Evolutionary conservation across 2,329 filamentous ascomycete species (phyloP).

Genomic region (Sclerotiophoma versabilis): DNA sequence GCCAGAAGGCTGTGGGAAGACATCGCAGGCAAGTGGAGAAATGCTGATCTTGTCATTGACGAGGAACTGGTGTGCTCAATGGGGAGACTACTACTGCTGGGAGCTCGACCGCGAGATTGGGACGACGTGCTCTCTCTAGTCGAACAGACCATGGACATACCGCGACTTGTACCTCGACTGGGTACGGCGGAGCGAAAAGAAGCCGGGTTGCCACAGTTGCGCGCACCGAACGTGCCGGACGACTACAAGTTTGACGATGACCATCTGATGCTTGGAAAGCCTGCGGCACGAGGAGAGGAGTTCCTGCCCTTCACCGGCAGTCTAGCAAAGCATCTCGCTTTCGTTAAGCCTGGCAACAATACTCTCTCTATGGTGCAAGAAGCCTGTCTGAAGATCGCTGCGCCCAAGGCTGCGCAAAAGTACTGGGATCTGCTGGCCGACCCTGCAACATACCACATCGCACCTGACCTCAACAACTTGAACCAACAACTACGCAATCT

Average conservation of each 20-base stretch:
- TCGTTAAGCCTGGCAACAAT: slow-evolving; percentile 59
- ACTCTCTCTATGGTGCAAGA: slow-evolving; percentile 74
- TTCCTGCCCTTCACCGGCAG: slow-evolving; percentile 41
- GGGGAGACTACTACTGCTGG: slow-evolving; percentile 76
- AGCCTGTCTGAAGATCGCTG: slow-evolving; percentile 66
- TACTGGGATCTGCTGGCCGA: slow-evolving; percentile 81
- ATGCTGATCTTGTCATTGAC: slow-evolving; percentile 74
- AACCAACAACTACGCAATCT: slow-evolving; percentile 72
- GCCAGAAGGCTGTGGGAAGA: slow-evolving; percentile 83
- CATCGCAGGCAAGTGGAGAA: slow-evolving; percentile 76
- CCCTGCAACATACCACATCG: slow-evolving; percentile 61
- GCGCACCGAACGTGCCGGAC: slow-evolving; percentile 42
- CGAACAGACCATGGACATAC: slow-evolving; percentile 82
- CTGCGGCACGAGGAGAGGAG: slow-evolving; percentile 37
- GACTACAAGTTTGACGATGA: slow-evolving; percentile 38
- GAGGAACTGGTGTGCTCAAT: slow-evolving; percentile 81
- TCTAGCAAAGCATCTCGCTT: slow-evolving; percentile 46
- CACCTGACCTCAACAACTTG: slow-evolving; percentile 76
- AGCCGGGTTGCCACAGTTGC: slow-evolving; percentile 42
- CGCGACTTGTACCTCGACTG: slow-evolving; percentile 58
- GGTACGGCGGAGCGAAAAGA: slow-evolving; percentile 37
- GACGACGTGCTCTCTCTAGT: slow-evolving; percentile 77
- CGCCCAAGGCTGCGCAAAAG: slow-evolving; percentile 67
- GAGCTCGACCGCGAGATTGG: slow-evolving; percentile 66
- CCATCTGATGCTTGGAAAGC: slow-evolving; percentile 33